Conservation (phyloP, 768 basidiomycete species). For the Filobasidium wieringae region DNA sequence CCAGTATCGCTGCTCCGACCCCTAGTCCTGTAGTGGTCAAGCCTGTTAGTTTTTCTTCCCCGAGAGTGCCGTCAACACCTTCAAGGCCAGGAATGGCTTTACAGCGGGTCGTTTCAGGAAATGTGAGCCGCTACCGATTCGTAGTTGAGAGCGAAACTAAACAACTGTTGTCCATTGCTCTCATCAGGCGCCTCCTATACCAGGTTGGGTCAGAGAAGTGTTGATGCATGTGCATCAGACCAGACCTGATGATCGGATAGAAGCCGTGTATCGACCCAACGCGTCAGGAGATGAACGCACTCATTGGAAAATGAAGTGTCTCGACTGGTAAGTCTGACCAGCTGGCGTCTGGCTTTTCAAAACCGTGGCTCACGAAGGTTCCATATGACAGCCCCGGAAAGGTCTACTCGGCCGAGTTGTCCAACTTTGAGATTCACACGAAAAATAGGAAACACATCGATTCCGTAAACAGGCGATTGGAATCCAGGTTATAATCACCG, state of each 20-base stretch:
- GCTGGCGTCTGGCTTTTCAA: too few relatives aligned
- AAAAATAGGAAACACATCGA: background rate
- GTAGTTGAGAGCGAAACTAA: background rate
- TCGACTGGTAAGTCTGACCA: slow-evolving; percentile 65
- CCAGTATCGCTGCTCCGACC: background rate
- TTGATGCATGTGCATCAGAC: background rate
- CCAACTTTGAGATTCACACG: background rate
- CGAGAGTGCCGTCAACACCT: slow-evolving; percentile 2
- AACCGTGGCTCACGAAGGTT: too few relatives aligned
- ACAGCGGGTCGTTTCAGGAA: slow-evolving; percentile 3
- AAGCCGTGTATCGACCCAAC: slow-evolving; percentile 1
- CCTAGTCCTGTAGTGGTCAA: background rate
- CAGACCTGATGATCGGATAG: slow-evolving; percentile 3
- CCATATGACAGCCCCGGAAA: background rate
- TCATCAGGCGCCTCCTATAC: background rate
- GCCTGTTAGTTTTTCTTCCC: background rate
- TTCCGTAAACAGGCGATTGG: background rate
- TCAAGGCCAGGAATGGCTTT: background rate
- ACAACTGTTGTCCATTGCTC: background rate
- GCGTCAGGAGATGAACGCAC: slow-evolving; percentile 38
- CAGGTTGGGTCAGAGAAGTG: slow-evolving; percentile 6
- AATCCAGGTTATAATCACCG: background rate
- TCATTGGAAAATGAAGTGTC: slow-evolving; percentile 86
- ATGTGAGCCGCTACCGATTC: slow-evolving; percentile 3
- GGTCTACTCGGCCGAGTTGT: background rate